Evolutionary conservation across 106 monocot genomes (phyloP).

Genomic region (Apostasia shenzhenica): DNA sequence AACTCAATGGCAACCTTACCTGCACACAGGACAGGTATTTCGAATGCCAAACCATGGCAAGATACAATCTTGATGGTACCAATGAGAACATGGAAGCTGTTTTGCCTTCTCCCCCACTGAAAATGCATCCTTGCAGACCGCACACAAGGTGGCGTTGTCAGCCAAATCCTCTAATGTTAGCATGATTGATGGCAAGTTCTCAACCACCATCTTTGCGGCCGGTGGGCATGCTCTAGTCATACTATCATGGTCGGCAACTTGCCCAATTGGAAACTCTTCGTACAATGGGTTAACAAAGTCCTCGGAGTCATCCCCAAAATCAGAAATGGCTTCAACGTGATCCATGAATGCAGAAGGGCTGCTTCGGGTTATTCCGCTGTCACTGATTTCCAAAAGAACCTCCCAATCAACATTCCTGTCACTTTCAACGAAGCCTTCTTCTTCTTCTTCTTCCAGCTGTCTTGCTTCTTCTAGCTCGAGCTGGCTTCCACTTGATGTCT

Average conservation of each 20-base stretch:
- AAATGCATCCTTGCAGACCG: conserved; percentile 36
- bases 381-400: conserved; percentile 18
- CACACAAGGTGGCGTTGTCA: conserved; percentile 19
- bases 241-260: conserved; percentile 1
- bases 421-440: background rate
- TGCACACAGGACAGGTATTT: conserved; percentile 45
- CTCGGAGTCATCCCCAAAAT: background rate
- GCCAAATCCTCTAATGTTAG: conserved; percentile 10
- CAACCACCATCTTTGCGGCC: conserved; percentile 29
- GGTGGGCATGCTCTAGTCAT: conserved; percentile 8
- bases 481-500: conserved; percentile 2
- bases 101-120: conserved; percentile 11
- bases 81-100: conserved; percentile 28
- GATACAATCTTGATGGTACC: conserved; percentile 32
- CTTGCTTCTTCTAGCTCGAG: conserved; percentile 1
- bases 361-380: background rate
- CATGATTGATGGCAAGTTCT: conserved; percentile 16
- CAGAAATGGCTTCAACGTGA: background rate
- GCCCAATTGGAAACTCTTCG: conserved; percentile 1
- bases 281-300: background rate
- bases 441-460: background rate
- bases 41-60: conserved; percentile 30
- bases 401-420: conserved; percentile 20
- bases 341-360: background rate
- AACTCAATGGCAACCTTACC: background rate